Conservation (phyloP, 352 stramenopile genomes). For the Phytophthora ramorum region DNA sequence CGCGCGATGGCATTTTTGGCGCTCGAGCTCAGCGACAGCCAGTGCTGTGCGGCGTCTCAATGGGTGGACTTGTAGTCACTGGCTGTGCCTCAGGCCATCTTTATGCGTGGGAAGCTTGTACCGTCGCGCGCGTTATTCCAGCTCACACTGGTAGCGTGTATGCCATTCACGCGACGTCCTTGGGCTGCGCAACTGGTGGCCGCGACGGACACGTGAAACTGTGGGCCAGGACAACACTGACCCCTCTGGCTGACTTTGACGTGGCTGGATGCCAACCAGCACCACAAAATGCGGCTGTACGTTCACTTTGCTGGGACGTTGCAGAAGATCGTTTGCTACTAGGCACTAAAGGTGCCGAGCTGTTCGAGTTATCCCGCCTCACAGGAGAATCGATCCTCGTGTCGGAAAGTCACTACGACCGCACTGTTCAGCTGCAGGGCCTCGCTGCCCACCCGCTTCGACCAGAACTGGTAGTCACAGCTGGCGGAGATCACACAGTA, state of each 20-base stretch:
- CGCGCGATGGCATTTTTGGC: conserved; percentile 69
- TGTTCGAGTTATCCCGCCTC: conserved; percentile 73
- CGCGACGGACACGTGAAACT: conserved; percentile 77
- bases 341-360: conserved; percentile 68
- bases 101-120: conserved; percentile 75
- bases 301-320: conserved; percentile 72
- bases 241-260: conserved; percentile 70
- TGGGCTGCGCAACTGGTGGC: conserved; percentile 66
- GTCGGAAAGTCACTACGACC: conserved; percentile 69
- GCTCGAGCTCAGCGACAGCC: conserved; percentile 60
- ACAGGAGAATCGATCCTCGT: conserved; percentile 68
- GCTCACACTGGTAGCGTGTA: conserved; percentile 77
- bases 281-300: conserved; percentile 49
- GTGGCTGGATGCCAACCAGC: conserved; percentile 60
- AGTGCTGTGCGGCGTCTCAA: conserved; percentile 64
- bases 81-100: conserved; percentile 71
- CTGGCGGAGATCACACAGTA: conserved; percentile 70
- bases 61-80: conserved; percentile 63
- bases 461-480: conserved; percentile 69
- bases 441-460: conserved; percentile 54
- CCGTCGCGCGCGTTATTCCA: conserved; percentile 62
- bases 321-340: conserved; percentile 76
- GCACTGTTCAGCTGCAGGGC: conserved; percentile 50
- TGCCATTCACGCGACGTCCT: conserved; percentile 58
- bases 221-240: conserved; percentile 55